phyloP scores from a whole-genome alignment of 1,284 basidiomycete genomes.

The Wolfiporia cocos region DNA sequence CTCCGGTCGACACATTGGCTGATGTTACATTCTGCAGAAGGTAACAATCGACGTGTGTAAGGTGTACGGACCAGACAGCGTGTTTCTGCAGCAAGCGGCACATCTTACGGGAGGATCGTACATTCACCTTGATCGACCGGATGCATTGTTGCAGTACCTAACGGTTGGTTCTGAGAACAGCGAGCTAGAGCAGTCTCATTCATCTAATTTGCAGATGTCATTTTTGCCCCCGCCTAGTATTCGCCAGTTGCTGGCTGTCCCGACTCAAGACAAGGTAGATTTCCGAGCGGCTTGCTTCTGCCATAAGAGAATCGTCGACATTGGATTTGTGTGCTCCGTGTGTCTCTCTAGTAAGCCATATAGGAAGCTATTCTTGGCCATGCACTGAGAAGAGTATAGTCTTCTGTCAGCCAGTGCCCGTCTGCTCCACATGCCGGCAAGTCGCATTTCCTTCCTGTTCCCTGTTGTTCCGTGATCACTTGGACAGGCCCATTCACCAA shows the following conservation, averaged over 20 bases:
- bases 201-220: constrained; percentile 58
- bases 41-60: constrained; percentile 96
- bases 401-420: constrained; percentile 89
- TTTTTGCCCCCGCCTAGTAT: constrained; percentile 84
- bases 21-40: constrained; percentile 49
- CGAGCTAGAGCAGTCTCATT: not conserved
- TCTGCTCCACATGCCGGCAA: constrained; percentile 89
- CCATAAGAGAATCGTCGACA: constrained; percentile 93
- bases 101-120: constrained; percentile 95
- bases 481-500: no score
- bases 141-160: constrained; percentile 84
- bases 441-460: constrained; percentile 19
- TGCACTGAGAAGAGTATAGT: constrained; percentile 11
- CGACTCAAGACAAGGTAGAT: constrained; percentile 92
- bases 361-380: not conserved
- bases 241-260: constrained; percentile 75
- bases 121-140: constrained; percentile 75
- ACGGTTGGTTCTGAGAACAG: constrained; percentile 47
- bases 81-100: constrained; percentile 96
- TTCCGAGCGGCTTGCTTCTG: constrained; percentile 99
- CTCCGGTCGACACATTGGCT: constrained; percentile 1
- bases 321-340: constrained; percentile 97
- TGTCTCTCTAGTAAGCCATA: constrained; percentile 81
- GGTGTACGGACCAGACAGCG: constrained; percentile 83
- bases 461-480: not conserved